These are phyloP conservation scores for Coemansia sp. DNA, from an alignment of 192 early-diverging fungal species.

Conservation along the genomic window DNA sequence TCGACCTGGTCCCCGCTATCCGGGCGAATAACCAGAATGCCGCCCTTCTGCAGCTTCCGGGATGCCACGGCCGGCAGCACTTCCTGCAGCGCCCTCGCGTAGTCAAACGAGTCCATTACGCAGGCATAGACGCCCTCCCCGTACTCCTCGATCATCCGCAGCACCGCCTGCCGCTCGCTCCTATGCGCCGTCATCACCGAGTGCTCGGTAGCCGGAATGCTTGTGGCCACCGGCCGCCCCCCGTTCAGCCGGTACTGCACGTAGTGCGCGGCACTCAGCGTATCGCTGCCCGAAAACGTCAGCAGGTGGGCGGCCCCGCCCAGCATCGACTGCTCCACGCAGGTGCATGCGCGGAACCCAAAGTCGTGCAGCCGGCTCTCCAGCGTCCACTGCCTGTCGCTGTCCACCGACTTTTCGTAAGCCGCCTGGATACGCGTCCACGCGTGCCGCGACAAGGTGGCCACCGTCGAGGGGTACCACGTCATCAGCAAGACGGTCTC, in stretches of 20 bases:
- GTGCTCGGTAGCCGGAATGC: conserved; percentile 88
- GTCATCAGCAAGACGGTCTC: conserved; percentile 80
- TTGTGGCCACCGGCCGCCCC: conserved; percentile 69
- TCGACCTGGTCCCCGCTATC: conserved; percentile 82
- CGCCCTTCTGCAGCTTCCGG: conserved; percentile 71
- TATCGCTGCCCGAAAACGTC: conserved; percentile 80
- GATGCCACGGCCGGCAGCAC: conserved; percentile 68
- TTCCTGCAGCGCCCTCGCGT: conserved; percentile 66
- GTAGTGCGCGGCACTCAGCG: conserved; percentile 74
- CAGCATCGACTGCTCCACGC: conserved; percentile 80
- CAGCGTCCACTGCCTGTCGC: conserved; percentile 54
- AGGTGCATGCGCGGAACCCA: conserved; percentile 88
- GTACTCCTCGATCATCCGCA: conserved; percentile 61
- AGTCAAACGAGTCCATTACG: conserved; percentile 92
- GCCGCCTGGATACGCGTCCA: conserved; percentile 59
- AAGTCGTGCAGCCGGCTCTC: conserved; percentile 78
- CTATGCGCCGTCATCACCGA: conserved; percentile 80
- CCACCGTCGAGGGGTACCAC: conserved; percentile 88
- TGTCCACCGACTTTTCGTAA: conserved; percentile 69
- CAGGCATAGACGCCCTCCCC: conserved; percentile 76
- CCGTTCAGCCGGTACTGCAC: conserved; percentile 74
- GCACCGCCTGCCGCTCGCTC: conserved; percentile 72
- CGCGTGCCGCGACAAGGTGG: conserved; percentile 72
- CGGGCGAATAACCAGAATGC: conserved; percentile 77
- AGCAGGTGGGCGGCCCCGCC: conserved; percentile 83